Evolutionary conservation across 495 filamentous ascomycete species (phyloP).

Genomic region (Trichocladium antarcticum): DNA sequence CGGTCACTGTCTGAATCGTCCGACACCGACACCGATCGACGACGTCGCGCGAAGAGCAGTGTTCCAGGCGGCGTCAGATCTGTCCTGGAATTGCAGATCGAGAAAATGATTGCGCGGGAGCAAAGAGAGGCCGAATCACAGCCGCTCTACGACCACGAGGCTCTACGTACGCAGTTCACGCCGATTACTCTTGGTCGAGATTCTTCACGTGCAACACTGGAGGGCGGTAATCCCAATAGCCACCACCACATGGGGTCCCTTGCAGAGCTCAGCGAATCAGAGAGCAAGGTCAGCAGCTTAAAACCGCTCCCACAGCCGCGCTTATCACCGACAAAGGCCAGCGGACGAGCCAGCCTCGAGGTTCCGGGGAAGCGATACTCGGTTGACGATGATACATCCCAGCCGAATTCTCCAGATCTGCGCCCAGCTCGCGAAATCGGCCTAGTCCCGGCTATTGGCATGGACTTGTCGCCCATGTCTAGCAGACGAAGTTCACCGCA

Average conservation of each 20-base stretch:
- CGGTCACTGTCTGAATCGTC: constrained; percentile 38
- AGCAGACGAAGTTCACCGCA: constrained; percentile 35
- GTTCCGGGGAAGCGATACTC: constrained; percentile 30
- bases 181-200: constrained; percentile 25
- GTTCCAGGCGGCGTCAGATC: constrained; percentile 36
- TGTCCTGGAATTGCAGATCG: constrained; percentile 57
- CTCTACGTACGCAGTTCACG: constrained; percentile 22
- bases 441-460: constrained; percentile 29
- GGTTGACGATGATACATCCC: constrained; percentile 33
- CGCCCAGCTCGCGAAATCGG: constrained; percentile 23
- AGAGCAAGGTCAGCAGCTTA: constrained; percentile 11
- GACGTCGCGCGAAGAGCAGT: constrained; percentile 26
- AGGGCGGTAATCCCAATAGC: constrained; percentile 2
- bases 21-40: constrained; percentile 36
- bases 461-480: constrained; percentile 34
- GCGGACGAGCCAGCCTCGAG: constrained; percentile 33
- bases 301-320: constrained; percentile 6
- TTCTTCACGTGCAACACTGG: constrained; percentile 10
- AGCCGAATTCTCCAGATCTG: constrained; percentile 30
- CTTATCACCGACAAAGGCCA: constrained; percentile 19
- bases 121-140: constrained; percentile 27
- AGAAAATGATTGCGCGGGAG: constrained; percentile 49
- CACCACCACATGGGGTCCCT: constrained; percentile 24
- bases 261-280: constrained; percentile 26
- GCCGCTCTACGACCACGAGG: constrained; percentile 21